Percentiles rank a stretch among this genome's conserved stretches.
These are phyloP conservation scores for Amanita subjunquillea DNA, from an alignment of 768 basidiomycete genomes.

Conservation along the genomic window DNA sequence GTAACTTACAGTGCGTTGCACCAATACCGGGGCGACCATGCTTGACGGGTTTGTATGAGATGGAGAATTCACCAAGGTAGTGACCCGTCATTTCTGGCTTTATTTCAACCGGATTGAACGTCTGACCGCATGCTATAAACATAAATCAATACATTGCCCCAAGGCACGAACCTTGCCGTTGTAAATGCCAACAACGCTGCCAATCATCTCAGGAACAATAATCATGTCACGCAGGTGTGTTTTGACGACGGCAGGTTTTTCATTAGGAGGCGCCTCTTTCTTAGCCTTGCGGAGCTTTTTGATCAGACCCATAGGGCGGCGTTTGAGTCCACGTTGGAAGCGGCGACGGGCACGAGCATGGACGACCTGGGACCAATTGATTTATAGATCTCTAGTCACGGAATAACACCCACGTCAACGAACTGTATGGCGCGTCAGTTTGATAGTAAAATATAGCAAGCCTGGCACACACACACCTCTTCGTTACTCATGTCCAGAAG, in stretches of 20 bases:
- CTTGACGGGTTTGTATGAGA: conserved; percentile 97
- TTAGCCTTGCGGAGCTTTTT: conserved; percentile 99
- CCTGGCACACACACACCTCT: conserved; percentile 52
- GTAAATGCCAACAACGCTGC: conserved; percentile 96
- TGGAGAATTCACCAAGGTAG: conserved; percentile 97
- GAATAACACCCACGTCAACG: conserved; percentile 51
- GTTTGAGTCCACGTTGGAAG: conserved; percentile 98
- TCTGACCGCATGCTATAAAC: conserved; percentile 27
- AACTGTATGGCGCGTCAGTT: conserved; percentile 34
- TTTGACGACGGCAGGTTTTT: conserved; percentile 98
- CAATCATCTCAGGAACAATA: conserved; percentile 99
- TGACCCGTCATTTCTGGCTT: conserved; percentile 99
- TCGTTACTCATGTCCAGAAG: conserved; percentile 95
- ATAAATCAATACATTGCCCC: neutral
- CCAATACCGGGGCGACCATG: conserved; percentile 99
- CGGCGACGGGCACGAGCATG: conserved; percentile 97
- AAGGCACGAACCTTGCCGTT: conserved; percentile 72
- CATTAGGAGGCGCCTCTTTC: conserved; percentile 98
- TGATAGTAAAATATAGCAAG: neutral
- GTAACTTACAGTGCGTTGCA: conserved; percentile 76
- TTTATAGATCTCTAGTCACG: neutral
- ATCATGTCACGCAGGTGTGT: conserved; percentile 99
- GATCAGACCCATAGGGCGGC: conserved; percentile 96
- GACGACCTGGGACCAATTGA: conserved; percentile 54
- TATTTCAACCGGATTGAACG: conserved; percentile 96